Evolutionary conservation across 495 filamentous ascomycete genomes (phyloP).

Genomic region (Saxispiralis lemnorum): DNA sequence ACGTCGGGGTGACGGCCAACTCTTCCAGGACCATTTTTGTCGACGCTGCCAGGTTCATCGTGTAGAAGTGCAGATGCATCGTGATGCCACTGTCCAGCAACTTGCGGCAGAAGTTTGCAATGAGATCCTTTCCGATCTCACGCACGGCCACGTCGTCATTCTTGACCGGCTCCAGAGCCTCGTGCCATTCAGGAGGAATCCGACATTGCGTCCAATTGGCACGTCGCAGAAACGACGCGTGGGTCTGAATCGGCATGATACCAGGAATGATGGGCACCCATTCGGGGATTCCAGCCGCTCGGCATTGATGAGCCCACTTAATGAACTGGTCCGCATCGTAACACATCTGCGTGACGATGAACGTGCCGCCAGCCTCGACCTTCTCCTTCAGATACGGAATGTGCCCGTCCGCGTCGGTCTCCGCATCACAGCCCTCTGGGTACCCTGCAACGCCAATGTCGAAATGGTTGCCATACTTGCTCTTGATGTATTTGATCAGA

Average conservation of each 20-base stretch:
- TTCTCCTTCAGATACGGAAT: constrained; percentile 95
- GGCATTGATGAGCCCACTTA: constrained; percentile 69
- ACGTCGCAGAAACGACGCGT: constrained; percentile 75
- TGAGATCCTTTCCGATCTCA: constrained; percentile 71
- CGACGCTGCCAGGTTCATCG: constrained; percentile 94
- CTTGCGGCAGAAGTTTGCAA: constrained; percentile 82
- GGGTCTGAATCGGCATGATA: constrained; percentile 97
- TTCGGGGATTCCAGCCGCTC: constrained; percentile 58
- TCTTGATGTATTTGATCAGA: constrained; percentile 79
- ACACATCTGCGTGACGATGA: constrained; percentile 98
- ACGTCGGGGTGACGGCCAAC: constrained; percentile 49
- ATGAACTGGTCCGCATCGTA: constrained; percentile 94
- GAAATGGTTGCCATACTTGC: constrained; percentile 84
- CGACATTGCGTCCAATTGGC: constrained; percentile 74
- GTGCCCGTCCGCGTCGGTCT: constrained; percentile 63
- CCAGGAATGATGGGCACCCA: constrained; percentile 78
- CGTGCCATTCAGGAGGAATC: constrained; percentile 64
- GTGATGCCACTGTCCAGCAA: constrained; percentile 60
- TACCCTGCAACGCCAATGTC: constrained; percentile 97
- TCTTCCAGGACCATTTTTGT: constrained; percentile 89
- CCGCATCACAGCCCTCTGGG: constrained; percentile 88
- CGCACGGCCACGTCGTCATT: constrained; percentile 87
- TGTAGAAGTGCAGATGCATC: constrained; percentile 92
- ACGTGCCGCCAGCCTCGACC: constrained; percentile 81
- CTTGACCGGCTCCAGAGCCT: constrained; percentile 77